Base-by-base conservation (phyloP, 1,284 basidiomycete species). In the Cutaneotrichosporon spelunceum region DNA sequence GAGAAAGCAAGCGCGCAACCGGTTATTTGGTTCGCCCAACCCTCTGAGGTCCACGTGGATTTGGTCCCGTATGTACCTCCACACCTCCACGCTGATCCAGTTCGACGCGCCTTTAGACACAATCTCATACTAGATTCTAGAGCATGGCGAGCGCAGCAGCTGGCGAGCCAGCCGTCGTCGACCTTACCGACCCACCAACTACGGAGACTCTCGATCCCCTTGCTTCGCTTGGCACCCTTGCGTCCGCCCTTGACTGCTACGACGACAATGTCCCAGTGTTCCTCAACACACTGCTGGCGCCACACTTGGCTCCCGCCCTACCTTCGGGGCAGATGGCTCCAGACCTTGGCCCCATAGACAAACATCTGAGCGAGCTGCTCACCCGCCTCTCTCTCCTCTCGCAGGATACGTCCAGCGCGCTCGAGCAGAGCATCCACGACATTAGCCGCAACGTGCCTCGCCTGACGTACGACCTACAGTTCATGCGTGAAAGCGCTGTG, bases 381-480 rank as follows among this genome's bases (percentile, higher is more conserved):
- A 86, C 87, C 4, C 81, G 84, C 19, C 83, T 95, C 24, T 90
- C 93, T 62, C 84, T 93, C 39, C 86, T 91, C 29, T 87, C 86
- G 49, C 88, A 92, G 75, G 93, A 95, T 70, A 93, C 91, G 0
- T 90, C 91, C 2, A 81, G 86, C 7, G 82, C 88, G 53, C 85
- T 96, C 53, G 93, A 96, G 76, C 87, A 87, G 66, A 85, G 87
- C 52, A 93, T 97, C 64, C 88, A 91, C 72, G 91, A 94, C 71
- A 90, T 95, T 53, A 91, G 91, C 1, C 85, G 91, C 54, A 86
- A 87, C 4, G 87, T 94, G 11, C 91, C 93, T 6, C 85, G 93
- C 39, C 83, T 97, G 50, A 87, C 88, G 1, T 96, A 95, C 73
- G 93, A 96, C 78, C 82, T 97, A 23, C 93, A 96, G 74, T 93